Evolutionary conservation across 2,329 filamentous ascomycete genomes (phyloP).

Genomic region (Dothideomycetes sp.): DNA sequence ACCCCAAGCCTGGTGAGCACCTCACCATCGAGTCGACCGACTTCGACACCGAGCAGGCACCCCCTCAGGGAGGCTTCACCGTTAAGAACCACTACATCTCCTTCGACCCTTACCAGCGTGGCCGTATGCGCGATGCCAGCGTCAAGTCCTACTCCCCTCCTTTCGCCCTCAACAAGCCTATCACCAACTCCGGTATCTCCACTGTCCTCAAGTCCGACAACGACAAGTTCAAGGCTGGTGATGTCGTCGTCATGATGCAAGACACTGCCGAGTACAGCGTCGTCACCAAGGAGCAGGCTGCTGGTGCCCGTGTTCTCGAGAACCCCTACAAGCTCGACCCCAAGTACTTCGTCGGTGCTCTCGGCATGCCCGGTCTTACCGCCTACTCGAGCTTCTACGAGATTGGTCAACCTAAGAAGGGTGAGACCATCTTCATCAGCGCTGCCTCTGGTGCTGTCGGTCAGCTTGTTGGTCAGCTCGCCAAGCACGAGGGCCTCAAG

Average conservation of each 20-base stretch:
- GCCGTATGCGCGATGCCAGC: constrained; percentile 59
- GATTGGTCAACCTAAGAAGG: constrained; percentile 65
- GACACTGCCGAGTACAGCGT: constrained; percentile 52
- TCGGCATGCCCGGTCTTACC: constrained; percentile 72
- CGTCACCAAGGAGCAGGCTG: constrained; percentile 40
- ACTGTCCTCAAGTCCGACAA: constrained; percentile 63
- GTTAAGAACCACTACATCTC: constrained; percentile 65
- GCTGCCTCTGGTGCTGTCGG: constrained; percentile 75
- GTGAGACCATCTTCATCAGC: constrained; percentile 74
- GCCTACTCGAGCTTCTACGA: constrained; percentile 67
- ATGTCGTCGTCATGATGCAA: constrained; percentile 46
- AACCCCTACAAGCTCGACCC: constrained; percentile 62
- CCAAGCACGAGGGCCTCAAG: constrained; percentile 67
- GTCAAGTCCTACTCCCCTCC: constrained; percentile 59
- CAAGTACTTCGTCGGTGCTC: constrained; percentile 60
- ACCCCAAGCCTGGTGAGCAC: constrained; percentile 62
- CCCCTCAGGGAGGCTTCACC: constrained; percentile 56
- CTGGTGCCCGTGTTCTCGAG: constrained; percentile 46
- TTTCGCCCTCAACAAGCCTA: constrained; percentile 53
- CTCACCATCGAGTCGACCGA: constrained; percentile 56
- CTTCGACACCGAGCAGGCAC: constrained; percentile 56
- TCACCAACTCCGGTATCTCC: constrained; percentile 55
- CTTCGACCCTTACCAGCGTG: constrained; percentile 78
- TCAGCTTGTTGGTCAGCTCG: constrained; percentile 72
- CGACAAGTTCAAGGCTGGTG: constrained; percentile 54